Base-by-base conservation (phyloP, 75 land plant genomes). In the Isoetes taiwanensis region DNA sequence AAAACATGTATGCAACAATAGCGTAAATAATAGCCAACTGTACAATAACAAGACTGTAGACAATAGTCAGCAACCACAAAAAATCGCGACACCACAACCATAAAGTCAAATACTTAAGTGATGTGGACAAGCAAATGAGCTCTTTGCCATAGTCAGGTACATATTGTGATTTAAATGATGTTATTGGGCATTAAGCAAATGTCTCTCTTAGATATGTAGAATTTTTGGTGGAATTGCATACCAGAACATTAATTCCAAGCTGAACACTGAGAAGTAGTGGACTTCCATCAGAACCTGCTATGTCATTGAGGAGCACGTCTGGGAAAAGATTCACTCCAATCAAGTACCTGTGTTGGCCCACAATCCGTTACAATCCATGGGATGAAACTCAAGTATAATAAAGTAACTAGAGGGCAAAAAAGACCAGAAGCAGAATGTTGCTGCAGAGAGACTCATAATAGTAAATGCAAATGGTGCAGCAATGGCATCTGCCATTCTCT, bases 381-480 rank as follows among this genome's bases (percentile, higher is more conserved):
- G 9, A 54, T 3, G 30, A 25, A 48, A 10, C 52, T n/a, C 14
- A 37, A 37, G 14, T 21, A 16, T 52, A 16, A 63, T 56, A 38
- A 58, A 30, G 27, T 33, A 48, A 40, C 1, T 40, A 40, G 0
- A 3, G 28, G 20, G 2, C 32, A 59, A 4, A 35, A 26, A 34
- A 30, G 56, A 88, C 96, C 96, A 94, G 23, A 94, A 94, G 5
- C 66, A 48, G 68, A 94, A 84, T 37, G 99, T 88, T 40, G 90
- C 77, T 32, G 86, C 96, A 32, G 99, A 89, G 4, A 90, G 52
- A 41, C 84, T 76, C 90, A 94, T 82, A 16, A 94, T 82, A 20
- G 75, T 79, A 42, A 74, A 94, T 4, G 87, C 99, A 78, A 94
- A 94, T 27, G 99, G 96, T 27, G 96, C 99, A 16, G 99, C 99